Evolutionary conservation across 257 asterid genomes (phyloP), one percentile per base, ranked within the genome.

Genomic region (Agastache rugosa): DNA sequence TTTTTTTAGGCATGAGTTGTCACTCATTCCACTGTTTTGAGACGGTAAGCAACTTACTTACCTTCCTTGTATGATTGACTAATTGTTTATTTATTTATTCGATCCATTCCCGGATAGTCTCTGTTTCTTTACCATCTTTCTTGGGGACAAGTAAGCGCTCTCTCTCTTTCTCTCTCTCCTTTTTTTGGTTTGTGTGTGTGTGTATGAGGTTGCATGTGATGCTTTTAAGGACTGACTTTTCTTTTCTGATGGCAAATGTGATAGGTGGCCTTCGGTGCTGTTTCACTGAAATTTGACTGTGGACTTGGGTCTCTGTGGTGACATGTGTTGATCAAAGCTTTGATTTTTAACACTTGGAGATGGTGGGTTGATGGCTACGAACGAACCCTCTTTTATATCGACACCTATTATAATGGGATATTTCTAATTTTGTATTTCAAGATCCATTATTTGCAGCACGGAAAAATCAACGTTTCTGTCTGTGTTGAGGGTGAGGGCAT

Each of bases 11-110:
- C 60, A 59, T 64, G 78, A 58, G 81, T 53, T 76, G 80, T 73
- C 84, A 20, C 71, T 67, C 27, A 48, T 44, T 74, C 73, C 83
- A 74, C 79, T 77, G 88, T 87, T 87, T 84, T 80, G 78, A 77
- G 78, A 77, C 86, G 88, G 89, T 87, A 86, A 80, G 90, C 87
- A 90, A 85, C 90, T 85, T 63, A 64, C 79, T 73, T 59, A 47
- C 34, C 79, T 63, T 65, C 44, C 44, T 73, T 73, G 75, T 35
- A 27, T 79, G 82, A 82, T 85, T 85, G 83, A 50, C 69, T 63
- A 39, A 22, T 67, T 75, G 63, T 47, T 75, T 76, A 60, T 64
- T 61, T 61, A 71, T 76, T 39, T 37, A 37, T 39, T 39, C 56
- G 67, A 73, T 72, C 69, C 34, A 59, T 14, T 51, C 2, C 20